These are phyloP conservation scores for Eimeria falciformis DNA, from an alignment of 169 alveolate genomes.

Conservation along the genomic window DNA sequence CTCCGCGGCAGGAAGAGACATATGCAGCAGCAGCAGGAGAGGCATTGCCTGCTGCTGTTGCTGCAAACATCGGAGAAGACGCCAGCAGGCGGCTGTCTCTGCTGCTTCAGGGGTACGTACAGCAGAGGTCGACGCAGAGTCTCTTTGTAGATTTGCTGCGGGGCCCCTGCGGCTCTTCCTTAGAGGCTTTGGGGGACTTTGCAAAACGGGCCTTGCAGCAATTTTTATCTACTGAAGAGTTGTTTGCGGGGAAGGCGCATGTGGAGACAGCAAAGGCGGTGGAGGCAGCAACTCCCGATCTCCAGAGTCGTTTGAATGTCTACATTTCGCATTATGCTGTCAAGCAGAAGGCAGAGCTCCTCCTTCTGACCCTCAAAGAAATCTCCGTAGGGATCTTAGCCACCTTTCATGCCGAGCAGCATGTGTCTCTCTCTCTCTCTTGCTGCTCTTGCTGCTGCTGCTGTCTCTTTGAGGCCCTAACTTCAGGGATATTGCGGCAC, in stretches of 20 bases:
- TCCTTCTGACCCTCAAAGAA: slow-evolving; percentile 24
- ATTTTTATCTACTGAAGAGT: slow-evolving; percentile 26
- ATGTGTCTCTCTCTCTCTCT: not conserved
- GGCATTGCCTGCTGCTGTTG: no score
- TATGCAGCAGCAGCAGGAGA: slow-evolving; percentile 13
- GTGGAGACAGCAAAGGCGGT: slow-evolving; percentile 46
- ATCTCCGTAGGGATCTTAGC: slow-evolving; percentile 2
- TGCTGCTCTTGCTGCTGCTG: not conserved
- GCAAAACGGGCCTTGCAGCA: not conserved
- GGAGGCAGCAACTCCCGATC: slow-evolving; percentile 37
- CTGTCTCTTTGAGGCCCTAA: not conserved
- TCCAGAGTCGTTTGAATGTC: slow-evolving; percentile 4
- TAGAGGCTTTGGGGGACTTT: not conserved
- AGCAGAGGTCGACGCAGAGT: slow-evolving; percentile 28
- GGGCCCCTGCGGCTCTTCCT: slow-evolving; percentile 22
- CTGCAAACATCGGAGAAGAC: not conserved
- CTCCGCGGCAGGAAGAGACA: not conserved
- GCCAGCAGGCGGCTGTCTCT: slow-evolving; percentile 4
- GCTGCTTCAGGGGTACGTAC: slow-evolving; percentile 46
- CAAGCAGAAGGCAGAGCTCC: slow-evolving; percentile 26
- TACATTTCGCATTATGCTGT: slow-evolving; percentile 19
- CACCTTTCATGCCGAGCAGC: no score
- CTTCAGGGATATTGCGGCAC: not conserved
- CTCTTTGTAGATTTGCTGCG: not conserved
- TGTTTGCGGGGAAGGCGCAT: slow-evolving; percentile 34